phyloP scores from a whole-genome alignment of 148 eudicot species.

The Dysphania ambrosioides region DNA sequence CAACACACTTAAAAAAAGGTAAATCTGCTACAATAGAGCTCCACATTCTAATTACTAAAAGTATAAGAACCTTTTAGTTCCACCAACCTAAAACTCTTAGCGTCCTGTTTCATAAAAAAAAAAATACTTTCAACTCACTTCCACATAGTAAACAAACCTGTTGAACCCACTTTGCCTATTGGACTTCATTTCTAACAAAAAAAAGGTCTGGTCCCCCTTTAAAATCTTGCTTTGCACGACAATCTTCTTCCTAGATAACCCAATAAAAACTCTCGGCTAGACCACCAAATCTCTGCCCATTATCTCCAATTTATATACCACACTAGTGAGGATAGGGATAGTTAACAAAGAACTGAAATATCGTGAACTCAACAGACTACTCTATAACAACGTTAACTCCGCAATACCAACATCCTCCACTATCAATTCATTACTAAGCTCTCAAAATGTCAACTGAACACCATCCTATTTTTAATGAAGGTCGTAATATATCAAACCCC shows the following conservation, averaged over 20 bases:
- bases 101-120: not conserved
- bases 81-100: not conserved
- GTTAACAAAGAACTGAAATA: not conserved
- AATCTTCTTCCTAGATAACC: not conserved
- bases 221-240: not conserved
- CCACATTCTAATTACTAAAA: not conserved
- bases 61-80: not conserved
- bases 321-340: not conserved
- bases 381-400: not conserved
- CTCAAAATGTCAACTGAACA: not conserved
- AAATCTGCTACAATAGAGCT: not conserved
- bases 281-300: not conserved
- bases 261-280: not conserved
- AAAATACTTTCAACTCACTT: too few species aligned
- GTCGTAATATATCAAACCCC: not conserved
- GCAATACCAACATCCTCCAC: not conserved
- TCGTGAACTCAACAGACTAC: not conserved
- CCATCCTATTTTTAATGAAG: not conserved
- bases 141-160: too few species aligned
- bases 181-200: too few species aligned
- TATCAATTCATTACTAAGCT: not conserved
- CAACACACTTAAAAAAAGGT: not conserved
- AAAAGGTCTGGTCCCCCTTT: not conserved
- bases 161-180: too few species aligned
- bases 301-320: not conserved